Evolutionary conservation across 2,329 filamentous ascomycete species (phyloP).

Genomic region (Fusarium torulosum): DNA sequence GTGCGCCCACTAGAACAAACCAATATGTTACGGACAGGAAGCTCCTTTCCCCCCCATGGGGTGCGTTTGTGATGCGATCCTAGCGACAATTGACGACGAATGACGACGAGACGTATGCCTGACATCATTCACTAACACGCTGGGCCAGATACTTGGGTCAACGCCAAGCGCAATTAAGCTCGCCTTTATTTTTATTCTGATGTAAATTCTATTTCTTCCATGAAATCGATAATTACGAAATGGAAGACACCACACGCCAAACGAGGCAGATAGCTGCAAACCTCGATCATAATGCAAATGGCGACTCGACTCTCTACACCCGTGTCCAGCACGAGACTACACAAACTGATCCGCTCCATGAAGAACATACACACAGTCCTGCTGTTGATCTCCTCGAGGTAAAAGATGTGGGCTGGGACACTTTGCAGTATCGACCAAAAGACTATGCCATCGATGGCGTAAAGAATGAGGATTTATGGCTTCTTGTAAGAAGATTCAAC

Average conservation of each 20-base stretch:
- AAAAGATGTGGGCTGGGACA: conserved; percentile 10
- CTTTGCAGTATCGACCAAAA: background rate
- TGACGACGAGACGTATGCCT: background rate
- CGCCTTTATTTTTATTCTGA: background rate
- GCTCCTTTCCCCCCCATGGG: too few relatives aligned
- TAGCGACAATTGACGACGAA: too few relatives aligned
- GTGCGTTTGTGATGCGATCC: too few relatives aligned
- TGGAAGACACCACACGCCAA: background rate
- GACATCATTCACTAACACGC: conserved; percentile 16
- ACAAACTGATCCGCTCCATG: rapidly evolving
- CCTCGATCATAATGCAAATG: background rate
- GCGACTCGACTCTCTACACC: background rate
- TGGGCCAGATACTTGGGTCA: background rate
- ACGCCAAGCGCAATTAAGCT: background rate
- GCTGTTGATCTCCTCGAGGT: background rate
- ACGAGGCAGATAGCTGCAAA: conserved; percentile 11
- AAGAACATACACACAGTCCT: rapidly evolving
- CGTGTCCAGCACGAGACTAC: background rate
- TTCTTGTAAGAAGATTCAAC: conserved; percentile 28
- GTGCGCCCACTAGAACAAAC: too few relatives aligned
- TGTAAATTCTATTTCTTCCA: background rate
- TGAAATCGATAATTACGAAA: background rate
- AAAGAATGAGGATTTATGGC: conserved; percentile 22
- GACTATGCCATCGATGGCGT: conserved; percentile 1
- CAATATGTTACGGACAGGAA: too few relatives aligned